A percentile compares a stretch with the other conserved stretches of the same genome.
Evolutionary conservation across 2,329 filamentous ascomycete genomes (phyloP).

Genomic region (Penicillium griseofulvum): DNA sequence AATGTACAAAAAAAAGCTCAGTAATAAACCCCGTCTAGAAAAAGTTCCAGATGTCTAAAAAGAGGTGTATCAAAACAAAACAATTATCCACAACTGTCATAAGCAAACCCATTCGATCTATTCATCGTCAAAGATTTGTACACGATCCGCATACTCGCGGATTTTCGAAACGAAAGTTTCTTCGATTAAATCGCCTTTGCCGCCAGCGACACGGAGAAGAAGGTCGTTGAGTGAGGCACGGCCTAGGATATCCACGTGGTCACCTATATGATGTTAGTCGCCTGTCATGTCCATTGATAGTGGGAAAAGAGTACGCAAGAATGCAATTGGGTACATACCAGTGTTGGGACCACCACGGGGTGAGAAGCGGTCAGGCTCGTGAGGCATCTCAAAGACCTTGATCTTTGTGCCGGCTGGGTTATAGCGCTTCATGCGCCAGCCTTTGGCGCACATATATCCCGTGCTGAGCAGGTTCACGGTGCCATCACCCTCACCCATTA

Average conservation of each 20-base stretch:
- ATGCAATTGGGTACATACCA: conserved; percentile 44
- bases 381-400: conserved; percentile 90
- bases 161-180: conserved; percentile 81
- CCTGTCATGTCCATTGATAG: neutral
- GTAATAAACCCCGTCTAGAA: neutral
- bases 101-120: conserved; percentile 7
- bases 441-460: conserved; percentile 95
- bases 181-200: conserved; percentile 74
- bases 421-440: conserved; percentile 90
- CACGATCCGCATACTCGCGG: conserved; percentile 73
- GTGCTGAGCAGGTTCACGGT: conserved; percentile 89
- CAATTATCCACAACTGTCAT: neutral
- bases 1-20: conserved; percentile 2
- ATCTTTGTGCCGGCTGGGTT: conserved; percentile 82
- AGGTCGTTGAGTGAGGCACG: conserved; percentile 86
- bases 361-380: conserved; percentile 90
- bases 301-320: neutral
- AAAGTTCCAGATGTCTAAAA: neutral
- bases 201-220: conserved; percentile 80
- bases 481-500: conserved; percentile 93
- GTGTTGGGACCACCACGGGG: conserved; percentile 70
- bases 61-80: neutral
- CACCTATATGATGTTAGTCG: conserved; percentile 50
- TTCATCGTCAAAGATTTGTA: conserved; percentile 74
- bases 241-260: conserved; percentile 95